phyloP scores from a whole-genome alignment of 1,284 basidiomycete species.

The Rhizoctonia solani region DNA sequence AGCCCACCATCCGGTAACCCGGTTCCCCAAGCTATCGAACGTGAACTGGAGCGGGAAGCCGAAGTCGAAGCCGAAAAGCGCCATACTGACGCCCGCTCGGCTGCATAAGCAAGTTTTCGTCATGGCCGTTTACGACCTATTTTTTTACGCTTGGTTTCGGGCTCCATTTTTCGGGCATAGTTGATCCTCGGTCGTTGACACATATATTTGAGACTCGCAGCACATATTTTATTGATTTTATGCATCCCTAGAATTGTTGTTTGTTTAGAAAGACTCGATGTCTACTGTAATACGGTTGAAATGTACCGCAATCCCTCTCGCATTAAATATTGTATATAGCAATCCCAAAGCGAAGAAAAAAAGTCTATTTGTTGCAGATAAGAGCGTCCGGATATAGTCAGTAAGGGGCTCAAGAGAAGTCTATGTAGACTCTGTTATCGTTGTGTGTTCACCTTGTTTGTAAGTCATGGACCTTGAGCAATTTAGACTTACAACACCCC shows the following conservation, averaged over 20 bases:
- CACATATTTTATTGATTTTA: conserved; percentile 29
- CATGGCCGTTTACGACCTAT: not conserved
- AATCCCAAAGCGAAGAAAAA: no score
- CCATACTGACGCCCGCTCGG: conserved; percentile 16
- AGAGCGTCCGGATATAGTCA: no score
- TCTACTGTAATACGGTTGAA: conserved; percentile 20
- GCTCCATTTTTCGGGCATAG: conserved; percentile 4
- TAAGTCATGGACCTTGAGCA: no score
- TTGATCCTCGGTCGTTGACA: not conserved
- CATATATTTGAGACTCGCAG: not conserved
- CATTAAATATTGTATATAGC: no score
- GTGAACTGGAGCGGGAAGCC: conserved; percentile 28
- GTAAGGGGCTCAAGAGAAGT: no score
- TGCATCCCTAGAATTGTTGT: not conserved
- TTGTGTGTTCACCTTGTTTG: not conserved
- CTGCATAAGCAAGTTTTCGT: conserved; percentile 6
- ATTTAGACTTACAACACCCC: no score
- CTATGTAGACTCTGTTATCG: no score
- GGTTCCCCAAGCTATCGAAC: conserved; percentile 16
- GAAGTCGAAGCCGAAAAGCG: conserved; percentile 28
- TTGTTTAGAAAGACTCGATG: not conserved
- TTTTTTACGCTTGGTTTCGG: not conserved
- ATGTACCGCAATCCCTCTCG: conserved; percentile 15
- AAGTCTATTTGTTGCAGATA: no score
- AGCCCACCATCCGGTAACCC: conserved; percentile 23